These are phyloP conservation scores for Misopates orontium DNA, from an alignment of 257 asterid genomes.

Conservation along the genomic window DNA sequence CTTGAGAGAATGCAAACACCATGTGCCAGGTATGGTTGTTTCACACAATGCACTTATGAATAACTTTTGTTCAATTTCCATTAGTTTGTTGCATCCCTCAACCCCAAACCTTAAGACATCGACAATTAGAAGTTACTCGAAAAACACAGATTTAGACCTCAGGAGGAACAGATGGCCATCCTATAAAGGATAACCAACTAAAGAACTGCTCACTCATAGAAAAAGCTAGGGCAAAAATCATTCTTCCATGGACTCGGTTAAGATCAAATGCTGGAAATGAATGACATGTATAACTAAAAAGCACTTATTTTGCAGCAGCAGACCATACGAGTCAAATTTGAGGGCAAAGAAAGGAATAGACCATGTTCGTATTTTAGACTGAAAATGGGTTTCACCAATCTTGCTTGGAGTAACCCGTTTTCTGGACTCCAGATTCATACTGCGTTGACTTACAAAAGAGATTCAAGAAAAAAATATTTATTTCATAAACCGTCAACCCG, in stretches of 20 bases:
- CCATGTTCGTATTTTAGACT: too few species aligned
- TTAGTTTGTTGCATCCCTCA: background rate
- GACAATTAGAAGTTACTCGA: background rate
- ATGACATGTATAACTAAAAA: background rate
- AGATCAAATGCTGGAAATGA: constrained; percentile 9
- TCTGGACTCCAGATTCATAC: background rate
- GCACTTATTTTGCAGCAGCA: too few species aligned
- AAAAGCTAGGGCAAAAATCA: background rate
- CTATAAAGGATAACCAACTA: too few species aligned
- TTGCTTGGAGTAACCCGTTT: too few species aligned
- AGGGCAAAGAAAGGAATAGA: too few species aligned
- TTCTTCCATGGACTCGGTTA: background rate
- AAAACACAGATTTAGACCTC: background rate
- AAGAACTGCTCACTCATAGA: background rate
- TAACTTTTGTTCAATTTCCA: background rate
- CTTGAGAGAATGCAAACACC: background rate
- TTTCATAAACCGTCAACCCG: constrained; percentile 1
- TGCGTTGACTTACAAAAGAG: background rate
- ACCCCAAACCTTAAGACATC: background rate
- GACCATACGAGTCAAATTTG: too few species aligned
- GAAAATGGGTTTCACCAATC: too few species aligned
- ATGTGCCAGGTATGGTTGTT: background rate
- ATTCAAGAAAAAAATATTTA: constrained; percentile 1
- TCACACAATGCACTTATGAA: background rate
- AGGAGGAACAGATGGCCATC: background rate